phyloP scores from a whole-genome alignment of 164 flowering plant species.

The Stephania japonica region DNA sequence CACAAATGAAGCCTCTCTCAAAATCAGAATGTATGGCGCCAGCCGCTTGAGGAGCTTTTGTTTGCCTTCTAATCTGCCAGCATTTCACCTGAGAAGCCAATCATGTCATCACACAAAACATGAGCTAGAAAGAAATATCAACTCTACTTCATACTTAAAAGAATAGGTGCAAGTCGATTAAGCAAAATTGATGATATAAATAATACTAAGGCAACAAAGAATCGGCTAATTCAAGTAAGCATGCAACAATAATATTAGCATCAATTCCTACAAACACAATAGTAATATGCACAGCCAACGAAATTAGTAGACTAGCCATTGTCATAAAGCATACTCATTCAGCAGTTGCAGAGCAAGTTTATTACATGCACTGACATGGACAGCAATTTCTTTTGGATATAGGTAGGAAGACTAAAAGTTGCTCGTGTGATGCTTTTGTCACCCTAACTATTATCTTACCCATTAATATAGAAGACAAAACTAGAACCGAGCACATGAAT shows the following conservation, averaged over 20 bases:
- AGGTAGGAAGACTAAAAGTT: no score
- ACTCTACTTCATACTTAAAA: background rate
- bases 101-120: background rate
- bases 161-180: background rate
- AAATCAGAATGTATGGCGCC: constrained; percentile 96
- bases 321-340: background rate
- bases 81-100: constrained; percentile 58
- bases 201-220: background rate
- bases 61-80: constrained; percentile 91
- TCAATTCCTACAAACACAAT: background rate
- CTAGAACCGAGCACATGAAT: background rate
- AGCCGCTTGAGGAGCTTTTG: constrained; percentile 99
- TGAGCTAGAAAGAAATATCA: background rate
- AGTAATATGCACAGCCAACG: background rate
- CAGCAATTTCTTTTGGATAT: no score
- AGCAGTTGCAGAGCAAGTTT: no score
- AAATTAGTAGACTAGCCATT: background rate
- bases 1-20: constrained; percentile 97
- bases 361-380: no score
- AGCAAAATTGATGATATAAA: background rate
- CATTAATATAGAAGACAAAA: no score
- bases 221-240: background rate
- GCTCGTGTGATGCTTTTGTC: background rate
- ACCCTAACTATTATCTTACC: background rate
- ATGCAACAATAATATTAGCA: background rate